Base-by-base conservation (phyloP, 2,329 filamentous ascomycete genomes). In the Calonectria montana region DNA sequence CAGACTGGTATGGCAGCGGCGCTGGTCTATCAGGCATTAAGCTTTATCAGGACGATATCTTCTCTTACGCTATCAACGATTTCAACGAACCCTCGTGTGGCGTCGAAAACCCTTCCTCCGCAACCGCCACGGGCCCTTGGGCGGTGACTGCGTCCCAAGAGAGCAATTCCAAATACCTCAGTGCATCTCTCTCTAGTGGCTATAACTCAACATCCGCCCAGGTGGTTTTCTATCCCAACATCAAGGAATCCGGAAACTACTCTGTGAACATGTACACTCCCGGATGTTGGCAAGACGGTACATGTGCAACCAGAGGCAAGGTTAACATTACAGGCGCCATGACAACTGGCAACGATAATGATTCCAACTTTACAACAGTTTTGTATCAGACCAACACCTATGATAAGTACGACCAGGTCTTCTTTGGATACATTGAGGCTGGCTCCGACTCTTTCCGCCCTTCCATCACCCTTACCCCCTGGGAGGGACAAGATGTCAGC, bases 371-470 rank as follows among this genome's bases (percentile, higher is more conserved):
- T 69, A 88, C 90, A 31, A 90, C 88, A 1, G 88, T 90, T 0
- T 85, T 98, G 9, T 97, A 90, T 81, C 97, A 99, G 83, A 98
- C 96, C 21, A 99, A 99, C 84, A 90, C 97, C 81, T 97, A 93
- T 82, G 96, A 98, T 86, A 99, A 99, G 83, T 98, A 97, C 80
- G 97, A 99, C 81, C 92, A 94, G 76, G 92, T 99, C 70, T 98
- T 95, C 84, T 93, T 93, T 75, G 97, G 96, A 57, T 91, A 91
- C 75, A 91, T 99, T 66, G 95, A 98, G 80, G 92, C 92, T 66
- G 91, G 90, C 65, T 92, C 90, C 12, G 86, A 86, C 73, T 89
- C 89, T 23, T 98, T 98, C 87, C 92, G 92, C 48, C 95, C 96
- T 16, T 91, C 90, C 5, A 91, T 99, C 65, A 97, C 94, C 0